phyloP scores from a whole-genome alignment of 2,329 filamentous ascomycete genomes.

The Ceratocystis variospora region DNA sequence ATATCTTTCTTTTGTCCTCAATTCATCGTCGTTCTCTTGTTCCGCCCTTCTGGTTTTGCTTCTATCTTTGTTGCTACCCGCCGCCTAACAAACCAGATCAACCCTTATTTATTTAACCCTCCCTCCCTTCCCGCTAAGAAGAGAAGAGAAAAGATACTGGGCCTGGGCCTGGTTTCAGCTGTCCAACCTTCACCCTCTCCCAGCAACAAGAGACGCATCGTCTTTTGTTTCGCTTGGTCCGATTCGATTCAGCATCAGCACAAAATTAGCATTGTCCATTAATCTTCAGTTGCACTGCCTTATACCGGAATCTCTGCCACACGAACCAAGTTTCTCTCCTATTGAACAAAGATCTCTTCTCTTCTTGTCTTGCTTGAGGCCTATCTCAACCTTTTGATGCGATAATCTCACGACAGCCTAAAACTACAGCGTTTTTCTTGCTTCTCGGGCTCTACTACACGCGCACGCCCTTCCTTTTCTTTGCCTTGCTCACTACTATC shows the following conservation, averaged over 20 bases:
- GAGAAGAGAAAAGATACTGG: background rate
- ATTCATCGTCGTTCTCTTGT: background rate
- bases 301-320: background rate
- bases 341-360: background rate
- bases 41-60: background rate
- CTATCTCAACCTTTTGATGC: background rate
- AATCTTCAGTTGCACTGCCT: background rate
- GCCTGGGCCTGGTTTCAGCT: conserved; percentile 1
- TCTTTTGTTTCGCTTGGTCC: conserved; percentile 7
- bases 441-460: background rate
- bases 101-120: background rate
- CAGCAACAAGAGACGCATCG: conserved; percentile 3
- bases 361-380: background rate
- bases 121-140: background rate
- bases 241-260: background rate
- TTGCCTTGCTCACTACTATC: background rate
- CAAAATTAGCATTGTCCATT: no score
- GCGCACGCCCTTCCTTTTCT: background rate
- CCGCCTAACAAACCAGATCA: background rate
- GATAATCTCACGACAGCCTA: background rate
- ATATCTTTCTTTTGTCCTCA: background rate
- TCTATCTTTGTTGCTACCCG: background rate
- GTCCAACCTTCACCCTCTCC: background rate
- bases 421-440: background rate
- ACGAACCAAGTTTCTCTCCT: background rate